These are phyloP conservation scores for Oleoguttula mirabilis DNA, from an alignment of 495 filamentous ascomycete genomes.

Conservation along the genomic window DNA sequence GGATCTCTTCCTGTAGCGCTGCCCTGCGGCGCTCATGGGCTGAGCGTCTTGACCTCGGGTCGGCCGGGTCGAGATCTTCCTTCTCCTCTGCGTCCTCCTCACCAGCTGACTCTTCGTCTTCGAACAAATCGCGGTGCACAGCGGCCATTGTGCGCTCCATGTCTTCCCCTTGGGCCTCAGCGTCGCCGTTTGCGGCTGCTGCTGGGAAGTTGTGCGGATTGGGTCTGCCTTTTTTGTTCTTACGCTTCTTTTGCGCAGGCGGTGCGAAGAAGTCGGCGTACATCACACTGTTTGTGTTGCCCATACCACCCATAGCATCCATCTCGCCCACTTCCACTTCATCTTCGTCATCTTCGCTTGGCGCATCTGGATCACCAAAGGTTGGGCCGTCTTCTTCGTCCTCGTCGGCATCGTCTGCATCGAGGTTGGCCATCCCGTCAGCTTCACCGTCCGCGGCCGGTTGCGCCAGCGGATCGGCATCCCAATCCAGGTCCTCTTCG, in stretches of 20 bases:
- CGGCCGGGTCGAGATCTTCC: conserved; percentile 26
- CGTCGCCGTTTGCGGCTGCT: conserved; percentile 24
- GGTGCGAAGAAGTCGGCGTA: conserved; percentile 88
- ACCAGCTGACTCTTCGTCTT: conserved; percentile 44
- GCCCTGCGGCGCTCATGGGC: conserved; percentile 79
- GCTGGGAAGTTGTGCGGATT: conserved; percentile 32
- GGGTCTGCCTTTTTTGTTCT: conserved; percentile 33
- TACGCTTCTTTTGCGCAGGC: conserved; percentile 56
- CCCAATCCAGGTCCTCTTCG: conserved; percentile 80
- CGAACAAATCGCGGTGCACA: conserved; percentile 84
- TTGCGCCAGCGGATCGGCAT: conserved; percentile 47
- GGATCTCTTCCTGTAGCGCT: conserved; percentile 76
- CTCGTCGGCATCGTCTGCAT: conserved; percentile 37
- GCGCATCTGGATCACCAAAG: conserved; percentile 56
- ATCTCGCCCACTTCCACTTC: conserved; percentile 39
- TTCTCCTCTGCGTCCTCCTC: conserved; percentile 7
- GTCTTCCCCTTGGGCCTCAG: conserved; percentile 37
- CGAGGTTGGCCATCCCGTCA: conserved; percentile 25
- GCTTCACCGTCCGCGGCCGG: conserved; percentile 12
- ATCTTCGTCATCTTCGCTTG: conserved; percentile 45
- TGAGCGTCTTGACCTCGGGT: conserved; percentile 51
- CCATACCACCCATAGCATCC: conserved; percentile 37
- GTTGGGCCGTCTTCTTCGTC: conserved; percentile 63
- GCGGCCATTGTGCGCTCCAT: conserved; percentile 80
- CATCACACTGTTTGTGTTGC: conserved; percentile 74